Evolutionary conservation across 164 flowering plant genomes (phyloP).

Genomic region (Magnolia kwangsiensis): DNA sequence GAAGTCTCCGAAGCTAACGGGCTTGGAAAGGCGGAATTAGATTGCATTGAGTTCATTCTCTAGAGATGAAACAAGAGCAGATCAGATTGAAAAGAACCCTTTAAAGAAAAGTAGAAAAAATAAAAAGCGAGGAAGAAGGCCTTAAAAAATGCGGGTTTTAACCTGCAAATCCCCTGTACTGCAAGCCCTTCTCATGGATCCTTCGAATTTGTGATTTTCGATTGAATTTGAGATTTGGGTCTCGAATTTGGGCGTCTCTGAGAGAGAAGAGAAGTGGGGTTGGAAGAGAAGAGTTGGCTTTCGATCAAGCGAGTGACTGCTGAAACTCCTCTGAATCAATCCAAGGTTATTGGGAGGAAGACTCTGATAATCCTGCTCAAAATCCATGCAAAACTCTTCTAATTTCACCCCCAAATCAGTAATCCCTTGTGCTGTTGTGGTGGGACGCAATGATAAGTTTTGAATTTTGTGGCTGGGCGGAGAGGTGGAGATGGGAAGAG

Average conservation of each 20-base stretch:
- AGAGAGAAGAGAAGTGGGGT: conserved; percentile 35
- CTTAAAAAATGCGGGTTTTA: not conserved
- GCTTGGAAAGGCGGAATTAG: conserved; percentile 32
- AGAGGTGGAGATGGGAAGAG: conserved; percentile 31
- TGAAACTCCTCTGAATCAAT: conserved; percentile 63
- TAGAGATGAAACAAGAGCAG: conserved; percentile 3
- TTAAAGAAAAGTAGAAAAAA: not conserved
- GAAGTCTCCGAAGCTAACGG: conserved; percentile 34
- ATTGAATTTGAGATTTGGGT: conserved; percentile 35
- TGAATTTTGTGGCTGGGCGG: conserved; percentile 53
- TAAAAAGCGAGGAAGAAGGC: not conserved
- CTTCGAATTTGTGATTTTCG: conserved; percentile 27
- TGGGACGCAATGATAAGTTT: conserved; percentile 31
- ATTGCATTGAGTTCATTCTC: conserved; percentile 23
- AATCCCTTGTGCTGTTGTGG: conserved; percentile 17
- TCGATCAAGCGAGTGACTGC: conserved; percentile 50
- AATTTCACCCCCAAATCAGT: conserved; percentile 33
- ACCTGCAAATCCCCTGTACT: conserved; percentile 90
- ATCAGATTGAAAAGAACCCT: not conserved
- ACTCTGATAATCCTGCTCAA: conserved; percentile 17
- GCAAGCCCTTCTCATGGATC: conserved; percentile 62
- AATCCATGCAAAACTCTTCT: conserved; percentile 30
- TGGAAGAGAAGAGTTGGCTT: conserved; percentile 30
- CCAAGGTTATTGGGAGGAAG: conserved; percentile 12
- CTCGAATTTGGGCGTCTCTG: conserved; percentile 30